Evolutionary conservation across 2,329 filamentous ascomycete species (phyloP).

Genomic region (Phoma sp.): DNA sequence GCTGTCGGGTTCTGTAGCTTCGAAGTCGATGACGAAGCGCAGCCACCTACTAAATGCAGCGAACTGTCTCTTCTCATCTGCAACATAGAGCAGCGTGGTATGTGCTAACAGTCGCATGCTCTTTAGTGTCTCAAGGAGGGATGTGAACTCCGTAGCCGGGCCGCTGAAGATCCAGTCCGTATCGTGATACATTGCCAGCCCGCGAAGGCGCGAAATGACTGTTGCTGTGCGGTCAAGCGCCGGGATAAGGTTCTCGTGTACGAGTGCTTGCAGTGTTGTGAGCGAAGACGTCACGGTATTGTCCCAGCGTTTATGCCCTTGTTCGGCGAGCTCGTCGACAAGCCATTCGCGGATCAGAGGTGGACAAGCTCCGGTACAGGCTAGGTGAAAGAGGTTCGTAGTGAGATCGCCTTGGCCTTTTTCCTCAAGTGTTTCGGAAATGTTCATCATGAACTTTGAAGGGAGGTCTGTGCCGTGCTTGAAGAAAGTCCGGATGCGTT

Average conservation of each 20-base stretch:
- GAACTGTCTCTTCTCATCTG: conserved; percentile 82
- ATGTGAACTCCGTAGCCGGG: conserved; percentile 48
- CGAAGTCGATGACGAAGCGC: conserved; percentile 79
- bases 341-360: conserved; percentile 85
- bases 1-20: conserved; percentile 68
- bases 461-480: conserved; percentile 82
- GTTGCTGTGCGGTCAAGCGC: conserved; percentile 84
- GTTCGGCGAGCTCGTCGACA: conserved; percentile 71
- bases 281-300: conserved; percentile 82
- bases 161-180: conserved; percentile 67
- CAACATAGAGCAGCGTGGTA: conserved; percentile 72
- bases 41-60: conserved; percentile 83
- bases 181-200: conserved; percentile 82
- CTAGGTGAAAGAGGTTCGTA: conserved; percentile 81
- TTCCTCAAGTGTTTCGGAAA: conserved; percentile 77
- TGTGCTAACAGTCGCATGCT: conserved; percentile 79
- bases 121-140: conserved; percentile 71
- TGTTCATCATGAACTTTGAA: conserved; percentile 75
- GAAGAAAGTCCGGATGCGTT: conserved; percentile 83
- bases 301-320: conserved; percentile 96
- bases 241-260: conserved; percentile 88
- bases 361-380: conserved; percentile 82
- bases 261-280: conserved; percentile 75
- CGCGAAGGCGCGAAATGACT: conserved; percentile 81
- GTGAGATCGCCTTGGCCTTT: conserved; percentile 71